Conservation (phyloP, 768 basidiomycete genomes). For the Mycena chlorophos region DNA sequence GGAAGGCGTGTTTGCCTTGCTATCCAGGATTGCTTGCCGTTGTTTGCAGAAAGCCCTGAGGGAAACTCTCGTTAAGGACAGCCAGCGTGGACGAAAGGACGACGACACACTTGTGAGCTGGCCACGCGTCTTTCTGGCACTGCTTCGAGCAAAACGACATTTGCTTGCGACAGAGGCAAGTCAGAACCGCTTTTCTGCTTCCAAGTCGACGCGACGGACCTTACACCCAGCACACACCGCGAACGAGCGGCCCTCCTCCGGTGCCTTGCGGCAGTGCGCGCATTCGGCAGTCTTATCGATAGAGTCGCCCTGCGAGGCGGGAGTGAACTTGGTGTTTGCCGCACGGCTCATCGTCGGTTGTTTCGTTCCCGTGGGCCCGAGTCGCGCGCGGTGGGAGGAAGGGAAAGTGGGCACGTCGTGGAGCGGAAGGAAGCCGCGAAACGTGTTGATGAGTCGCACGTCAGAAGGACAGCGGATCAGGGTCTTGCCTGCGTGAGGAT, state of each 20-base stretch:
- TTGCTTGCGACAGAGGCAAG: neutral
- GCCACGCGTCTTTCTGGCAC: conserved; percentile 14
- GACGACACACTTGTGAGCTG: conserved; percentile 10
- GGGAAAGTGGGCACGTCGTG: too few species aligned
- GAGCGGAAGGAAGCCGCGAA: too few species aligned
- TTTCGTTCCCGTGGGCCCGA: neutral
- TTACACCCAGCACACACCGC: conserved; percentile 8
- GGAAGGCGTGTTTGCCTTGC: conserved; percentile 9
- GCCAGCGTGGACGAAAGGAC: neutral
- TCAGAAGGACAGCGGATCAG: too few species aligned
- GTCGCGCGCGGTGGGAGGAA: neutral
- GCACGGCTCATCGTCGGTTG: conserved; percentile 5
- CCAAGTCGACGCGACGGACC: neutral
- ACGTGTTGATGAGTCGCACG: too few species aligned
- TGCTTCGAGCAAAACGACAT: conserved; percentile 15
- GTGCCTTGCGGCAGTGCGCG: conserved; percentile 2
- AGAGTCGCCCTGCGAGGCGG: conserved; percentile 11
- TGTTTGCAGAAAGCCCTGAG: conserved; percentile 6
- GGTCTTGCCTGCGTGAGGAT: too few species aligned
- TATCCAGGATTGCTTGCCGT: neutral
- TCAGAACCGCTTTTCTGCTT: neutral
- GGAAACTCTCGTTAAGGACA: neutral
- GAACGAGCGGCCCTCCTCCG: conserved; percentile 4
- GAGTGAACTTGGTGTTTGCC: conserved; percentile 4
- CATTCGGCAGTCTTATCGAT: conserved; percentile 13